phyloP scores from a whole-genome alignment of 441 rosid species.

The Syzygium malaccense region DNA sequence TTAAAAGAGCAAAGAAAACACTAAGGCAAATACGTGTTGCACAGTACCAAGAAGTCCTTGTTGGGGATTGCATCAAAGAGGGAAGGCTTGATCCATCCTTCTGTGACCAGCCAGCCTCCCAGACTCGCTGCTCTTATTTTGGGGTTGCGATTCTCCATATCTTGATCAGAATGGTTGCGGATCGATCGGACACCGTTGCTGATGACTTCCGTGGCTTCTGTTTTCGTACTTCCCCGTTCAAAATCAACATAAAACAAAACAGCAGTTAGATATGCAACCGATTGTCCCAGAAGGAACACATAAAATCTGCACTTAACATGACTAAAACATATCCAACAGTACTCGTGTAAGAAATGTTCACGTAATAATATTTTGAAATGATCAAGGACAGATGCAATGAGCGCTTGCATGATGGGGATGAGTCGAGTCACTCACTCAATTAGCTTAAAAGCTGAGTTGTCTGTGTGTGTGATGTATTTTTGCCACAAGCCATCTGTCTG shows the following conservation, averaged over 20 bases:
- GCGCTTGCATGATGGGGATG: not conserved
- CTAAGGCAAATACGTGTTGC: not conserved
- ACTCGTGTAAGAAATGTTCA: not conserved
- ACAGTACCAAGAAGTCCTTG: slow-evolving; percentile 39
- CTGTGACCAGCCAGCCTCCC: slow-evolving; percentile 59
- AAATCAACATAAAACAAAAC: not conserved
- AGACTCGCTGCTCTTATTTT: slow-evolving; percentile 43
- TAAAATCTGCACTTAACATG: not conserved
- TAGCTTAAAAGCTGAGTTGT: not conserved
- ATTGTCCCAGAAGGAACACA: not conserved
- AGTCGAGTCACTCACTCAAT: not conserved
- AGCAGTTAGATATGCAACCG: not conserved
- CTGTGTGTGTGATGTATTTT: not conserved
- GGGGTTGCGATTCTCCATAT: not conserved
- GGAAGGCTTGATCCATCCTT: slow-evolving; percentile 57
- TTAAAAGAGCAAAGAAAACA: not conserved
- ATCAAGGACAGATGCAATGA: not conserved
- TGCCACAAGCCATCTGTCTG: not conserved
- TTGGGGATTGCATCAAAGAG: slow-evolving; percentile 48
- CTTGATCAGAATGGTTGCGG: not conserved
- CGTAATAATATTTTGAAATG: not conserved
- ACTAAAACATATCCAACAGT: not conserved
- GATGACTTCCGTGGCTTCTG: not conserved
- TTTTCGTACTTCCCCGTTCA: not conserved
- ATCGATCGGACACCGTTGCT: not conserved